Evolutionary conservation across 2,329 filamentous ascomycete species (phyloP), one percentile per base, ranked within the genome.

Genomic region (Monilinia laxa): DNA sequence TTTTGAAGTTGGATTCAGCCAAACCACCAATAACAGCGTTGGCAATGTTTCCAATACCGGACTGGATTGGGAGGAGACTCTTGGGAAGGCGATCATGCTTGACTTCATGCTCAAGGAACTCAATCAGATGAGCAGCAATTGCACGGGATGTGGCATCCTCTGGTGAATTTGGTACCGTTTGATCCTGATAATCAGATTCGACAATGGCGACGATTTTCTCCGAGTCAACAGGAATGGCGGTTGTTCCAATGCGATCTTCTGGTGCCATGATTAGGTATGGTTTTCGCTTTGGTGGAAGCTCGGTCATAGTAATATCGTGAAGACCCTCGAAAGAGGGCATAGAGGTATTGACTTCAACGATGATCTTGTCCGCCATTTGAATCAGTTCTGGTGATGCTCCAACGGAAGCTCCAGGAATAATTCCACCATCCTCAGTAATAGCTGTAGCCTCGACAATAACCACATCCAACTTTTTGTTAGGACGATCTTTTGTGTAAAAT

Each of bases 361-460:
- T 92, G 79, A 96, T 87, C 85, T 96, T 96, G 77, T 96, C 91
- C 62, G 92, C 91, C 86, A 96, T 92, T 79, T 96, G 92, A 59
- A 96, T 84, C 64, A 96, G 83, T 78, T 96, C 92, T 5, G 92
- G 92, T 3, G 89, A 90, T 16, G 92, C 92, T 65, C 92, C 92
- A 35, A 96, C 91, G 12, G 89, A 92, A 45, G 92, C 92, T 72
- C 93, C 92, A 5, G 90, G 92, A 54, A 96, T 90, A 73, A 96
- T 93, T 71, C 92, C 93, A 70, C 92, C 93, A 76, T 96, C 91
- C 75, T 93, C 90, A 52, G 91, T 92, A 76, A 96, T 96, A 65
- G 91, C 92, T 20, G 89, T 91, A 2, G 92, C 92, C 80, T 95
- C 92, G 20, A 96, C 89, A 55, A 96, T 89, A 0, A 89, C 90